A percentile compares a stretch with the other conserved stretches of the same genome.
Conservation (phyloP, 1,139 yeast genomes). For the Zygosaccharomyces pseudobailii region DNA sequence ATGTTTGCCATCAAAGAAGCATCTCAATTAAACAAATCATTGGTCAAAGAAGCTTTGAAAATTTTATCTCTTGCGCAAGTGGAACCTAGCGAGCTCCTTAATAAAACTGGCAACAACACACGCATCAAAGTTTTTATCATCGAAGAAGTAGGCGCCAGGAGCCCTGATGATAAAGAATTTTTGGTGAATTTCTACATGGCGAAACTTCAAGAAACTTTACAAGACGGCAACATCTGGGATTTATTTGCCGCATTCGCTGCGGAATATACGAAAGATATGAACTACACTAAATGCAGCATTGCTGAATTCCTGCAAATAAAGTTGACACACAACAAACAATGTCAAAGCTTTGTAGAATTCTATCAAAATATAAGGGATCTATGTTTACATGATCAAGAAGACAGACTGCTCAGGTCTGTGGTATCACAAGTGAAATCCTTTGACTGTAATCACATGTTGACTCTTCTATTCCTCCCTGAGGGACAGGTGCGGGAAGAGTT, state of each 20-base stretch:
- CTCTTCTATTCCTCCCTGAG: slow-evolving; percentile 17
- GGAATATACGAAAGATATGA: slow-evolving; percentile 24
- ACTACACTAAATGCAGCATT: slow-evolving; percentile 24
- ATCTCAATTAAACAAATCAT: slow-evolving; percentile 2
- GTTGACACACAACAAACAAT: slow-evolving; percentile 13
- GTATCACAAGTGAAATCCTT: slow-evolving; percentile 15
- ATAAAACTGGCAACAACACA: slow-evolving; percentile 15
- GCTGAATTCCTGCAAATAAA: slow-evolving; percentile 19
- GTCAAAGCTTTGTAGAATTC: slow-evolving; percentile 7
- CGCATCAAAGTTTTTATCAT: slow-evolving; percentile 23
- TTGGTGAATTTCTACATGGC: slow-evolving; percentile 25
- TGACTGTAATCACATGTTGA: slow-evolving; percentile 20
- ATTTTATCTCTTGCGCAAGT: slow-evolving; percentile 13
- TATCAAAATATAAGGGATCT: slow-evolving; percentile 14
- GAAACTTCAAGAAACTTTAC: slow-evolving; percentile 20
- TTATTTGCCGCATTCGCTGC: slow-evolving; percentile 11
- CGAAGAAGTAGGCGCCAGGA: slow-evolving; percentile 24
- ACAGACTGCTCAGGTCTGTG: slow-evolving; percentile 2
- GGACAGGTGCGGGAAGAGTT: slow-evolving; percentile 3
- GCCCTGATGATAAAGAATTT: slow-evolving; percentile 22
- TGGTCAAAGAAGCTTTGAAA: slow-evolving; percentile 9
- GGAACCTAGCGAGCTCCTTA: slow-evolving; percentile 16
- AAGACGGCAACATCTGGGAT: slow-evolving; percentile 16
- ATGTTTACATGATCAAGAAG: slow-evolving; percentile 6
- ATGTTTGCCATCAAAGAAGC: slow-evolving; percentile 9